Evolutionary conservation across 2,329 filamentous ascomycete genomes (phyloP), one percentile per base, ranked within the genome.

Genomic region (Penicillium sp.): DNA sequence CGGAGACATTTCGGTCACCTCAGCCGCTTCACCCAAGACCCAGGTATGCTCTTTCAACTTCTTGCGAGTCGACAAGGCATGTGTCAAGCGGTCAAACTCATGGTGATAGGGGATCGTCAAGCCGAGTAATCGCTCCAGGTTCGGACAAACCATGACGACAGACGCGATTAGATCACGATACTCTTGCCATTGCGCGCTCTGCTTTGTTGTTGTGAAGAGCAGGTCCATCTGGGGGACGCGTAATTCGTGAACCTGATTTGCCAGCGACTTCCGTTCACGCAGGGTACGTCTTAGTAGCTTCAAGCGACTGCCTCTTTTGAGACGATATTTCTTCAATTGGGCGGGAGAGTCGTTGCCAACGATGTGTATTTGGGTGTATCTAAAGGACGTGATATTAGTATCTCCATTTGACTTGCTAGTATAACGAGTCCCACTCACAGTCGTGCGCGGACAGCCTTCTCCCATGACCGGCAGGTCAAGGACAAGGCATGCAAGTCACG

Each of bases 61-160:
- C 51, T 75, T 73, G 41, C 83, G 75, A 6, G 81, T 84, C 0
- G 84, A 84, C 21, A 86, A 66, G 2, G 84, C 82, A 64, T 85
- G 77, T 11, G 78, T 82, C 21, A 84, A 68, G 21, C 82, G 79
- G 63, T 85, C 81, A 59, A 82, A 84, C 33, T 80, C 74, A 56
- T 83, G 80, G 39, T 77, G 75, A 62, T 82, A 84, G 3, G 80
- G 76, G n/a, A 81, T 71, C 48, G 79, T 76, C 55, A 85, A 80
- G 6, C 84, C 84, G 31, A 79, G 67, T 8, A 86, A 69, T 26
- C 77, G 76, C 68, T 86, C 82, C 22, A 86, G 69, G 57, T 82
- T 83, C 8, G 84, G 82, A 63, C 83, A 86, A 2, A 79, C 78
- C 79, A 84, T 84, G 31, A 86, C 80, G 37, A 86, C 73, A 1